Conservation (phyloP, 164 flowering plant species). For the Chloranthus sessilifolius region DNA sequence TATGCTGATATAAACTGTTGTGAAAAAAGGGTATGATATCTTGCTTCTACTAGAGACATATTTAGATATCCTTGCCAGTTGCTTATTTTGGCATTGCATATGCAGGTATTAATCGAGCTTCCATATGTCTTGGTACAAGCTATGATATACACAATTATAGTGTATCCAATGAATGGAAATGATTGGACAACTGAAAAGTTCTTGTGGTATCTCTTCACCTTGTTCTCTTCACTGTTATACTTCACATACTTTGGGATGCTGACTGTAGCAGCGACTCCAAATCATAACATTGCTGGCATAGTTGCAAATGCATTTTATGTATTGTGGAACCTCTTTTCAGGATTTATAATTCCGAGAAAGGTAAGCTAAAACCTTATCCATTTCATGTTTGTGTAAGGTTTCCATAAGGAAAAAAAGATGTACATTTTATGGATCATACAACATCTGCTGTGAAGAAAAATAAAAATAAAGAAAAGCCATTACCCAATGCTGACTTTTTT, state of each 20-base stretch:
- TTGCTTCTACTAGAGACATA: not conserved
- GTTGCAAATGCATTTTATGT: constrained; percentile 18
- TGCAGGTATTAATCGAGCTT: constrained; percentile 37
- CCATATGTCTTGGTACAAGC: constrained; percentile 42
- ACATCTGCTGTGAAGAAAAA: no score
- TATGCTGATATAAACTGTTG: no score
- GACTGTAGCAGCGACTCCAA: constrained; percentile 19
- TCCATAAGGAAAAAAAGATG: not conserved
- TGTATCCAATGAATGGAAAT: constrained; percentile 52
- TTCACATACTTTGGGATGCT: constrained; percentile 22
- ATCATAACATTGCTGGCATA: constrained; percentile 19
- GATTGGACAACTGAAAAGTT: constrained; percentile 23
- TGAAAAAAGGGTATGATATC: no score
- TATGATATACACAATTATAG: constrained; percentile 29
- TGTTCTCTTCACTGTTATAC: constrained; percentile 16
- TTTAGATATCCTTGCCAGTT: not conserved
- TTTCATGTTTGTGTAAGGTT: not conserved
- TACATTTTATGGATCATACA: no score
- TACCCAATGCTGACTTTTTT: not conserved
- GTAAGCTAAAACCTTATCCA: constrained; percentile 10
- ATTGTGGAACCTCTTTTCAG: constrained; percentile 21
- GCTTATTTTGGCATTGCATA: not conserved
- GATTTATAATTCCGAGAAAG: constrained; percentile 25
- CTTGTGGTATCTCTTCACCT: constrained; percentile 21
- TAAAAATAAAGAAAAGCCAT: no score